Conservation (phyloP, 495 filamentous ascomycete species). For the Talaromyces borbonicus region DNA sequence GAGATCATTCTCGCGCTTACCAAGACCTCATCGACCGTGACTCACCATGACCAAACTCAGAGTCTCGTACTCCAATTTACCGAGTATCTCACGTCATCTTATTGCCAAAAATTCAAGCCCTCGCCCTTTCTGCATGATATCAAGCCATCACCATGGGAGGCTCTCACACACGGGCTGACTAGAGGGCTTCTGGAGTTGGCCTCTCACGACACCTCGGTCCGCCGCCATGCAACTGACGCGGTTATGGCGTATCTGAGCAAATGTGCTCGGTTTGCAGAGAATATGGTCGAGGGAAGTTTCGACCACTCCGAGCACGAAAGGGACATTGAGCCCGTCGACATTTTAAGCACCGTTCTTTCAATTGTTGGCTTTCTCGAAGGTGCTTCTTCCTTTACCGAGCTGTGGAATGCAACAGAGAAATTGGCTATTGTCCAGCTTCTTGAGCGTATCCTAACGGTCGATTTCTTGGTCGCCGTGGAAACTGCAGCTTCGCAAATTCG, state of each 20-base stretch:
- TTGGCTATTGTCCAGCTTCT: conserved; percentile 58
- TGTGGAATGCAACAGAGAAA: conserved; percentile 67
- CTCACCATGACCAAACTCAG: conserved; percentile 56
- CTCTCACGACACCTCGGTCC: conserved; percentile 53
- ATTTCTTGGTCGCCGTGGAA: conserved; percentile 75
- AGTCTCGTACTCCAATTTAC: conserved; percentile 63
- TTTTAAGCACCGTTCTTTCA: conserved; percentile 67
- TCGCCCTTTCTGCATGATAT: conserved; percentile 77
- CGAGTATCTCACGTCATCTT: conserved; percentile 74
- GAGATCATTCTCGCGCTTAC: conserved; percentile 84
- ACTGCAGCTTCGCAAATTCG: conserved; percentile 80
- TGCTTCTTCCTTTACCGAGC: conserved; percentile 59
- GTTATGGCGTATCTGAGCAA: conserved; percentile 59
- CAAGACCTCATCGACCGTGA: conserved; percentile 67
- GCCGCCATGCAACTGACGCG: conserved; percentile 46
- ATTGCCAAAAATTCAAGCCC: conserved; percentile 61
- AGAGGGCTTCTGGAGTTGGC: conserved; percentile 72
- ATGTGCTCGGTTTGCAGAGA: conserved; percentile 45
- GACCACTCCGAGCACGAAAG: conserved; percentile 40
- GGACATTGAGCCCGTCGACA: conserved; percentile 40
- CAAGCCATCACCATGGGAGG: conserved; percentile 84
- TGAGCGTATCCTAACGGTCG: conserved; percentile 64
- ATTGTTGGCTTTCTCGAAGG: conserved; percentile 83
- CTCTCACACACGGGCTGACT: conserved; percentile 66
- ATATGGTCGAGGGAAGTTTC: conserved; percentile 19